phyloP scores from a whole-genome alignment of 2,329 filamentous ascomycete species.

The Sclerotinia sclerotiorum region DNA sequence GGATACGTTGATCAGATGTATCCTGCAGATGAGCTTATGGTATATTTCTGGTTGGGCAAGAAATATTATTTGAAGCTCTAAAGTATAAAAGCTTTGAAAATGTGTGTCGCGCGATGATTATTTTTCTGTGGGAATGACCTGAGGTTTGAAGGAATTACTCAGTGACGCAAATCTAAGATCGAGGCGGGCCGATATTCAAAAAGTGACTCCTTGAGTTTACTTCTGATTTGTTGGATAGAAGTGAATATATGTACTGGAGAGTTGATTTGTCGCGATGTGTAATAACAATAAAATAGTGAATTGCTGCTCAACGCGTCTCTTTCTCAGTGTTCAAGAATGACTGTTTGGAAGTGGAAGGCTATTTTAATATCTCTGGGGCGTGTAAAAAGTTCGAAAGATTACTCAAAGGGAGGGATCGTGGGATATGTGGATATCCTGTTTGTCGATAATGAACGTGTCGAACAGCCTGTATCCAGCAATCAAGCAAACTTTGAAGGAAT shows the following conservation, averaged over 20 bases:
- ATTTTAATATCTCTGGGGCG: background rate
- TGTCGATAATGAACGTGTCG: slow-evolving; percentile 36
- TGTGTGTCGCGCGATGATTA: background rate
- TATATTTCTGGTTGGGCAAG: slow-evolving; percentile 19
- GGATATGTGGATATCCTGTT: slow-evolving; percentile 21
- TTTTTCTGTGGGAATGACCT: slow-evolving; percentile 14
- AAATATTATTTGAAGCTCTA: slow-evolving; percentile 20
- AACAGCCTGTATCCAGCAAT: slow-evolving; percentile 35
- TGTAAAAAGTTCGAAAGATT: slow-evolving; percentile 1
- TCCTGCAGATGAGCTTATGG: slow-evolving; percentile 27
- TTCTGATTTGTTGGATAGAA: background rate
- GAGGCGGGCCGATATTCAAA: slow-evolving; percentile 6
- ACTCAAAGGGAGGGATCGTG: slow-evolving; percentile 16
- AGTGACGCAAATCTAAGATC: slow-evolving; percentile 1
- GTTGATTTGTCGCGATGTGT: background rate
- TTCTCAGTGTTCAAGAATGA: background rate
- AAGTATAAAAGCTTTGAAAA: background rate
- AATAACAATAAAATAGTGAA: background rate
- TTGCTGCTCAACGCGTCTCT: background rate
- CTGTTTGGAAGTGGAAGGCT: background rate
- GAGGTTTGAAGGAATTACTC: slow-evolving; percentile 1
- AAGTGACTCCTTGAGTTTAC: slow-evolving; percentile 4
- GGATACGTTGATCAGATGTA: slow-evolving; percentile 27
- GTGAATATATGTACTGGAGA: background rate
- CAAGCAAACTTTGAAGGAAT: slow-evolving; percentile 27